A percentile compares a stretch with the other conserved stretches of the same genome.
These are phyloP conservation scores for Tolypocladium sp. DNA, from an alignment of 2,329 filamentous ascomycete species.

Conservation along the genomic window DNA sequence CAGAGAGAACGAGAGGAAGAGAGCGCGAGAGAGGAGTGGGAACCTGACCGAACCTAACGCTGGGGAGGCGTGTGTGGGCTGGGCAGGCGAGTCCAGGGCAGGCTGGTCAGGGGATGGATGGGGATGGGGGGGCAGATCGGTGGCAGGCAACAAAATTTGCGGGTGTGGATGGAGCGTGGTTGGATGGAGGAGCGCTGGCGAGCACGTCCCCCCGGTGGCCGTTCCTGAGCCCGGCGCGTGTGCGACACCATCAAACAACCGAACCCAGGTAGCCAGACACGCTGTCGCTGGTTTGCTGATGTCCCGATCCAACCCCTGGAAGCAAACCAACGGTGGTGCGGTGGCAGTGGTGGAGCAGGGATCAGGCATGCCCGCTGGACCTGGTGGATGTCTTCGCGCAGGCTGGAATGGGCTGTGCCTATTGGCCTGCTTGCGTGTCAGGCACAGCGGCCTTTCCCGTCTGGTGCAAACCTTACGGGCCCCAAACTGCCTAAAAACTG, in stretches of 20 bases:
- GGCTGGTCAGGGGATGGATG: not conserved
- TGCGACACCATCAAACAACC: not conserved
- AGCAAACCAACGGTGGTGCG: not conserved
- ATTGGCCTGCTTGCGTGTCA: slow-evolving; percentile 2
- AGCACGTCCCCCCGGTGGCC: not conserved
- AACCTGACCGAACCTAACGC: not conserved
- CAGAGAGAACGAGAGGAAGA: slow-evolving; percentile 1
- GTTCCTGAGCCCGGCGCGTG: not conserved
- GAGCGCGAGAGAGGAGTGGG: slow-evolving; percentile 1
- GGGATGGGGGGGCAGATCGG: slow-evolving; percentile 1
- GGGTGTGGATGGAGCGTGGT: not conserved
- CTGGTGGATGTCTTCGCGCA: slow-evolving; percentile 1
- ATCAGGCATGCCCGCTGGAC: not conserved
- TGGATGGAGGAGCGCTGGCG: not conserved
- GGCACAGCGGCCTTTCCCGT: not conserved
- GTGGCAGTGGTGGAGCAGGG: not conserved
- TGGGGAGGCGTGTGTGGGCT: not conserved
- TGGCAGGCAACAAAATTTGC: not conserved
- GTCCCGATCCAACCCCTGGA: not conserved
- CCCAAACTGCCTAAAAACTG: not conserved
- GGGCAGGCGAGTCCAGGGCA: not conserved
- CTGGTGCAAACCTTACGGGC: not conserved
- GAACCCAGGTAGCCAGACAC: not conserved
- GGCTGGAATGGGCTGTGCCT: slow-evolving; percentile 5
- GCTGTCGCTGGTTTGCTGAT: not conserved